Conservation (phyloP, 495 filamentous ascomycete species). For the Penicillium pancosmium region DNA sequence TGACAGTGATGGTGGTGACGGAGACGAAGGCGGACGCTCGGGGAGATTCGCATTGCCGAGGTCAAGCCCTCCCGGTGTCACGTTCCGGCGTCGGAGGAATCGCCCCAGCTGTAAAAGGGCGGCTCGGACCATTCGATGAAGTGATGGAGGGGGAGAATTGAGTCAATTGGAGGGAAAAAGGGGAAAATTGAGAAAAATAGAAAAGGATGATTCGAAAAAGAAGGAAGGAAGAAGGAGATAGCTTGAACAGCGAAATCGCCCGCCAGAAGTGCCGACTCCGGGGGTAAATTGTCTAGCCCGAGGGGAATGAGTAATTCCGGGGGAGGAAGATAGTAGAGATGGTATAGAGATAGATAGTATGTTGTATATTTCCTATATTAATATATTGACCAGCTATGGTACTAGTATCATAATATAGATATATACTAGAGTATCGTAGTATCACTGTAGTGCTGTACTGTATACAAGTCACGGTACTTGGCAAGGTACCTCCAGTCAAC, state of each 20-base stretch:
- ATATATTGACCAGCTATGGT: too few species aligned
- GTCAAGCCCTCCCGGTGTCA: conserved; percentile 24
- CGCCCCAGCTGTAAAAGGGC: neutral
- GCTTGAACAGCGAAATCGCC: neutral
- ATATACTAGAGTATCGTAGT: too few species aligned
- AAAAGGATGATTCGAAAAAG: neutral
- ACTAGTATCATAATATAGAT: too few species aligned
- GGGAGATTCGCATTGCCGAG: conserved; percentile 30
- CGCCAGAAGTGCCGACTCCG: conserved; percentile 1
- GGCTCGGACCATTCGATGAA: conserved; percentile 1
- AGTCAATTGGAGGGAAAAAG: neutral
- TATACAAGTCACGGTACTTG: too few species aligned
- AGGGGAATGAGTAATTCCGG: conserved; percentile 6
- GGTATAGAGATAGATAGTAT: neutral
- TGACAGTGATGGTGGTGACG: conserved; percentile 17
- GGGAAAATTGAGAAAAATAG: neutral
- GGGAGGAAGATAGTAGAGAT: neutral
- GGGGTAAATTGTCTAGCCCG: conserved; percentile 4
- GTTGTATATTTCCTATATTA: too few species aligned
- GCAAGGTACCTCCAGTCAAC: too few species aligned
- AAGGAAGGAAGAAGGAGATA: neutral
- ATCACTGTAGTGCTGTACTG: neutral
- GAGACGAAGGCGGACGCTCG: conserved; percentile 11
- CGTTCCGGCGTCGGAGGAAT: conserved; percentile 28
- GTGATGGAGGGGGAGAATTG: neutral